Conservation (phyloP, 768 basidiomycete genomes). For the Collybia nuda region DNA sequence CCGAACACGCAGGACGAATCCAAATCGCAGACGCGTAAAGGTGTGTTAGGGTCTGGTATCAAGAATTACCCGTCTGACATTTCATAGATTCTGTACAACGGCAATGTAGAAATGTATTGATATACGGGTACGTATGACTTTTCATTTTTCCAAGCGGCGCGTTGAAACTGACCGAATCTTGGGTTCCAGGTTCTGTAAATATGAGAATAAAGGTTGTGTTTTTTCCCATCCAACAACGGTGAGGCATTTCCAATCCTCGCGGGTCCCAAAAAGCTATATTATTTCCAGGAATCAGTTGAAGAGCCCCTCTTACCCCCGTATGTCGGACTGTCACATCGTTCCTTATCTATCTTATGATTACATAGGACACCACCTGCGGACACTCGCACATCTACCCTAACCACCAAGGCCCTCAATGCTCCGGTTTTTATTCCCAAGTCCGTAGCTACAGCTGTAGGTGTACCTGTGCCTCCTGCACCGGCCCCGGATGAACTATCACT, state of each 20-base stretch:
- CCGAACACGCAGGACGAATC: conserved; percentile 48
- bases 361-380: conserved; percentile 40
- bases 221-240: conserved; percentile 77
- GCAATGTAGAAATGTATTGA: conserved; percentile 88
- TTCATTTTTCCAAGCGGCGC: neutral
- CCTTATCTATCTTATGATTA: conserved; percentile 20
- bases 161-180: conserved; percentile 1
- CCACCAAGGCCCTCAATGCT: conserved; percentile 75
- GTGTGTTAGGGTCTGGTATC: conserved; percentile 34
- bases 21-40: conserved; percentile 51
- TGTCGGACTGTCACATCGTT: conserved; percentile 14
- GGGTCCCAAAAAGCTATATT: neutral
- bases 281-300: conserved; percentile 15
- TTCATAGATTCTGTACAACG: conserved; percentile 64
- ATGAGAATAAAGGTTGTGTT: conserved; percentile 81
- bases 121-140: conserved; percentile 70
- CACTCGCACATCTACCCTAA: conserved; percentile 31
- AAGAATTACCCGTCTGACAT: conserved; percentile 4
- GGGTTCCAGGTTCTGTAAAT: conserved; percentile 70
- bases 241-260: conserved; percentile 17
- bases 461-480: conserved; percentile 29
- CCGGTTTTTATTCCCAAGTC: conserved; percentile 83
- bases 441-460: conserved; percentile 19
- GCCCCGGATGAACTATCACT: conserved; percentile 10
- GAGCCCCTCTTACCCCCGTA: conserved; percentile 27